A percentile compares a stretch with the other conserved stretches of the same genome.
phyloP scores from a whole-genome alignment of 2,329 filamentous ascomycete genomes.

The Ophiostoma montium region DNA sequence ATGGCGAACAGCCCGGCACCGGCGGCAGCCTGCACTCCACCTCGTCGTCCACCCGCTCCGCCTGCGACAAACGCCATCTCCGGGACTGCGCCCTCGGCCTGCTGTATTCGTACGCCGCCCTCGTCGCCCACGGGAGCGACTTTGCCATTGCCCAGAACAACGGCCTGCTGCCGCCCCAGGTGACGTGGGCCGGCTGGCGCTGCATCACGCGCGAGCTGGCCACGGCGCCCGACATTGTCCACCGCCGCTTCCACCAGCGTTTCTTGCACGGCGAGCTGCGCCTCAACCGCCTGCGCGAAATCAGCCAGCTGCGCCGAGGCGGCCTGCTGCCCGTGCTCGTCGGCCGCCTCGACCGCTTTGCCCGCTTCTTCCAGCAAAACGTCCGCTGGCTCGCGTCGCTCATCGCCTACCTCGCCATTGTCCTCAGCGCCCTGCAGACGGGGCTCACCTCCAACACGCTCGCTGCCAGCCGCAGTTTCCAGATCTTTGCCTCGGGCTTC shows the following conservation, averaged over 20 bases:
- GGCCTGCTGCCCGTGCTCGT: conserved; percentile 14
- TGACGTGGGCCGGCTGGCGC: conserved; percentile 27
- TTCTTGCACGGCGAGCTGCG: conserved; percentile 30
- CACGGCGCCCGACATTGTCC: conserved; percentile 17
- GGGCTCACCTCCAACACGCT: conserved; percentile 25
- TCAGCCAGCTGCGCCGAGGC: conserved; percentile 21
- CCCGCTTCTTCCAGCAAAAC: conserved; percentile 27
- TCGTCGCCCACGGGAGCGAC: conserved; percentile 25
- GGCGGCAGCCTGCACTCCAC: not conserved
- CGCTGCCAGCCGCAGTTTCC: conserved; percentile 23
- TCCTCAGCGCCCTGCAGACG: conserved; percentile 36
- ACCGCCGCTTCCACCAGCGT: conserved; percentile 20
- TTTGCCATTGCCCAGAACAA: conserved; percentile 23
- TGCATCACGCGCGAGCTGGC: conserved; percentile 19
- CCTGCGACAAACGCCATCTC: conserved; percentile 12
- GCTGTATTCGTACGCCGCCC: conserved; percentile 23
- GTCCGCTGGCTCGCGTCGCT: conserved; percentile 26
- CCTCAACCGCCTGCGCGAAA: conserved; percentile 24
- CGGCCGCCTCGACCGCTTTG: conserved; percentile 21
- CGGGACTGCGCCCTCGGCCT: conserved; percentile 23
- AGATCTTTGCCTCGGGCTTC: conserved; percentile 31
- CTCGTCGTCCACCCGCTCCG: not conserved
- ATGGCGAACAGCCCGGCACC: not conserved
- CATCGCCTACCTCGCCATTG: conserved; percentile 28
- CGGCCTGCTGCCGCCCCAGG: conserved; percentile 21